These are phyloP conservation scores for Fonsecaea pedrosoi DNA, from an alignment of 2,329 filamentous ascomycete species.

Conservation along the genomic window DNA sequence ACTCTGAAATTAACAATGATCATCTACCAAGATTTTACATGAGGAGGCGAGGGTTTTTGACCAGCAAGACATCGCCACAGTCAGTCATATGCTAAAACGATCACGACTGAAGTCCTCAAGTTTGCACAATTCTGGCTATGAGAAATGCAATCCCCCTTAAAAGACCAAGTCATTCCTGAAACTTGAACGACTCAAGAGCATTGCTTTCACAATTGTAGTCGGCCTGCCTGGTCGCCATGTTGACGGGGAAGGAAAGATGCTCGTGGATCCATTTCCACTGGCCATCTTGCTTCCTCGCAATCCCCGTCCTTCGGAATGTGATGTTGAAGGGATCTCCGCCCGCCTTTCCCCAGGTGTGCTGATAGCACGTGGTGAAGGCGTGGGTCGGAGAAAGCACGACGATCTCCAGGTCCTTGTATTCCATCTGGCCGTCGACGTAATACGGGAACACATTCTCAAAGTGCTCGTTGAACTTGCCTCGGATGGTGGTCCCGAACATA, in stretches of 20 bases:
- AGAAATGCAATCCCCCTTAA: no score
- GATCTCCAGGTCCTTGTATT: conserved; percentile 22
- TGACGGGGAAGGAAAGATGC: conserved; percentile 18
- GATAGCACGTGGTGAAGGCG: conserved; percentile 14
- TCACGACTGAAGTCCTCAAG: no score
- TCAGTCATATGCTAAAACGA: no score
- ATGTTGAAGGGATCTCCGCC: conserved; percentile 17
- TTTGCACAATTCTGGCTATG: no score
- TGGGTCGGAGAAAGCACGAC: conserved; percentile 1
- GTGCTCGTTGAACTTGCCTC: conserved; percentile 20
- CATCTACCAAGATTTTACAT: no score
- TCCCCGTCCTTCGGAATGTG: conserved; percentile 18
- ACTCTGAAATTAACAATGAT: no score
- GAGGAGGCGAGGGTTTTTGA: no score
- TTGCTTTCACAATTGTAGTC: conserved; percentile 4
- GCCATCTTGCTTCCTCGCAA: conserved; percentile 19
- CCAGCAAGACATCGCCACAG: no score
- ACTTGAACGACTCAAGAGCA: conserved; percentile 1
- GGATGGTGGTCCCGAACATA: conserved; percentile 22
- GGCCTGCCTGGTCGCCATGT: conserved; percentile 9
- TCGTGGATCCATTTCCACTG: conserved; percentile 23
- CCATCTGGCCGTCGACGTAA: conserved; percentile 17
- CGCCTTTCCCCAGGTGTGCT: conserved; percentile 21
- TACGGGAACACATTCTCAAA: conserved; percentile 21
- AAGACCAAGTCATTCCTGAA: not conserved